Evolutionary conservation across 2,329 filamentous ascomycete species (phyloP).

Genomic region (Colletotrichum acutatum): DNA sequence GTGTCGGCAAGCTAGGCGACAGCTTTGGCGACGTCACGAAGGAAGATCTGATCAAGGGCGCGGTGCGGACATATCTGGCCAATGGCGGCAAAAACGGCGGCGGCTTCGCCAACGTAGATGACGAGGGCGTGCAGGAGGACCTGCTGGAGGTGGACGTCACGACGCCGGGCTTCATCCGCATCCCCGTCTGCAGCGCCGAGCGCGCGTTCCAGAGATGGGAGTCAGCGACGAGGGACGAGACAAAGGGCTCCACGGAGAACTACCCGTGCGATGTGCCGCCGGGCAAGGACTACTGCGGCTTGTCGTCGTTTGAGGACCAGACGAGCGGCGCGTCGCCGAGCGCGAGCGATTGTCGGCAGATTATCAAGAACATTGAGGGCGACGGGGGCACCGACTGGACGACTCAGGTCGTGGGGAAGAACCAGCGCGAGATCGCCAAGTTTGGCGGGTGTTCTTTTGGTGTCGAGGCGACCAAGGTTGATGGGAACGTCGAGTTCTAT

Average conservation of each 20-base stretch:
- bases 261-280: conserved; percentile 48
- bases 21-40: conserved; percentile 42
- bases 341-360: conserved; percentile 46
- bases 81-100: conserved; percentile 36
- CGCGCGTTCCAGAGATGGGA: conserved; percentile 47
- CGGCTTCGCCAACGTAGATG: conserved; percentile 39
- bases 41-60: conserved; percentile 39
- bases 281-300: conserved; percentile 41
- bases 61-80: conserved; percentile 40
- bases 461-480: conserved; percentile 39
- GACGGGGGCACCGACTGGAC: conserved; percentile 33
- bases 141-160: conserved; percentile 44
- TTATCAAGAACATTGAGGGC: conserved; percentile 45
- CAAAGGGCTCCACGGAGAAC: conserved; percentile 37
- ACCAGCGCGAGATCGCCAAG: conserved; percentile 41
- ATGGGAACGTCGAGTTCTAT: conserved; percentile 43
- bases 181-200: conserved; percentile 51
- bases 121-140: conserved; percentile 37
- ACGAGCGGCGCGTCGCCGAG: conserved; percentile 46
- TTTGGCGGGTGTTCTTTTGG: conserved; percentile 46
- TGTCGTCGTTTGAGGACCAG: conserved; percentile 47
- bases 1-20: conserved; percentile 41
- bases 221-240: conserved; percentile 34
- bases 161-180: conserved; percentile 47
- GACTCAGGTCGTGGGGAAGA: conserved; percentile 27